These are phyloP conservation scores for Apiospora arundinis DNA, from an alignment of 2,329 filamentous ascomycete genomes.

Conservation along the genomic window DNA sequence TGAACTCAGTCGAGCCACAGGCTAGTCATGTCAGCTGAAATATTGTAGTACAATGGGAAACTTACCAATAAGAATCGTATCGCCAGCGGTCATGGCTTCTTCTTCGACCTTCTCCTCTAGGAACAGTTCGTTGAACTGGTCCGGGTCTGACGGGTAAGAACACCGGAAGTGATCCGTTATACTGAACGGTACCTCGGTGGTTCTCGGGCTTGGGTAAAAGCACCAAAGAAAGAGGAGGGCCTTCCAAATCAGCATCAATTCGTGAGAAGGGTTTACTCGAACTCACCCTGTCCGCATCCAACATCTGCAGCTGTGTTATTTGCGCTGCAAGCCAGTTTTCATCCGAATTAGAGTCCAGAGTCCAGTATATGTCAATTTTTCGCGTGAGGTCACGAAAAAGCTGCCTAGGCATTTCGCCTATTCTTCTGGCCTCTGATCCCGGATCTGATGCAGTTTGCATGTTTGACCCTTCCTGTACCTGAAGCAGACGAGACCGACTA, in stretches of 20 bases:
- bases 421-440: not conserved
- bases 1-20: not conserved
- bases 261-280: not conserved
- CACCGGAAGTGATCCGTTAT: not conserved
- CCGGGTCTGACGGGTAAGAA: slow-evolving; percentile 1
- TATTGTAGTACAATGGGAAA: not conserved
- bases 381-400: slow-evolving; percentile 16
- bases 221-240: slow-evolving; percentile 9
- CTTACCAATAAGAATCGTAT: slow-evolving; percentile 10
- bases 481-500: slow-evolving; percentile 4
- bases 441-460: slow-evolving; percentile 1
- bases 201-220: not conserved
- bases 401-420: not conserved
- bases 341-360: not conserved
- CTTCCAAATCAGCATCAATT: not conserved
- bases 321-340: slow-evolving; percentile 1
- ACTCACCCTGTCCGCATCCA: slow-evolving; percentile 8
- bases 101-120: not conserved
- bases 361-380: slow-evolving; percentile 2
- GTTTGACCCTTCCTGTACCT: not conserved
- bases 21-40: not conserved
- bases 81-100: not conserved
- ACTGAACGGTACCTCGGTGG: not conserved
- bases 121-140: slow-evolving; percentile 3
- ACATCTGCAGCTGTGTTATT: not conserved